phyloP scores from a whole-genome alignment of 371 early-diverging fungal species.

The Mucor plumbeus region DNA sequence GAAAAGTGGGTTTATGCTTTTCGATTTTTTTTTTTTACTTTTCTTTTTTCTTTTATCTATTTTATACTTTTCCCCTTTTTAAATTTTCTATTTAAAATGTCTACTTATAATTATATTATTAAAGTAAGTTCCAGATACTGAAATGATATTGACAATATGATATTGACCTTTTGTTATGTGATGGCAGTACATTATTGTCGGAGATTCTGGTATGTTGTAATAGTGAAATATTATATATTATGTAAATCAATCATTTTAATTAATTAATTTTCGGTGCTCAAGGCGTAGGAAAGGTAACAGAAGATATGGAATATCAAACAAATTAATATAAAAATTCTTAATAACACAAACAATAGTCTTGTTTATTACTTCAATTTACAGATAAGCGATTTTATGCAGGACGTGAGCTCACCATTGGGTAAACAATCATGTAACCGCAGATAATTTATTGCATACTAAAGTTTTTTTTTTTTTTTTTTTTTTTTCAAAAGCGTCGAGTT shows the following conservation, averaged over 20 bases:
- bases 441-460: not conserved
- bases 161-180: not conserved
- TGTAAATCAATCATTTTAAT: not conserved
- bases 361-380: slow-evolving; percentile 82
- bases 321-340: slow-evolving; percentile 4
- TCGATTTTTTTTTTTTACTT: not conserved
- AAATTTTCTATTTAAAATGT: slow-evolving; percentile 35
- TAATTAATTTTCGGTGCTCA: not conserved
- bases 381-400: slow-evolving; percentile 84
- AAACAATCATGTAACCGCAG: not conserved
- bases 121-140: slow-evolving; percentile 33
- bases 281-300: slow-evolving; percentile 78
- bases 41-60: slow-evolving; percentile 11
- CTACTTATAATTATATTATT: slow-evolving; percentile 51
- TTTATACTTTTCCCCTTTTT: slow-evolving; percentile 7
- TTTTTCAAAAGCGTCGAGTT: slow-evolving; percentile 69
- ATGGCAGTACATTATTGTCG: slow-evolving; percentile 52
- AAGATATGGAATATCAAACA: not conserved
- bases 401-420: slow-evolving; percentile 89
- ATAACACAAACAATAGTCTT: slow-evolving; percentile 57
- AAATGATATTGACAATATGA: not conserved
- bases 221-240: slow-evolving; percentile 5
- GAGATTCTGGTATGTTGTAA: slow-evolving; percentile 45
- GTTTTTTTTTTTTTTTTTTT: not conserved
- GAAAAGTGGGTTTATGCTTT: not conserved